These are phyloP conservation scores for Penicillium paxilli DNA, from an alignment of 495 filamentous ascomycete species.

Conservation along the genomic window DNA sequence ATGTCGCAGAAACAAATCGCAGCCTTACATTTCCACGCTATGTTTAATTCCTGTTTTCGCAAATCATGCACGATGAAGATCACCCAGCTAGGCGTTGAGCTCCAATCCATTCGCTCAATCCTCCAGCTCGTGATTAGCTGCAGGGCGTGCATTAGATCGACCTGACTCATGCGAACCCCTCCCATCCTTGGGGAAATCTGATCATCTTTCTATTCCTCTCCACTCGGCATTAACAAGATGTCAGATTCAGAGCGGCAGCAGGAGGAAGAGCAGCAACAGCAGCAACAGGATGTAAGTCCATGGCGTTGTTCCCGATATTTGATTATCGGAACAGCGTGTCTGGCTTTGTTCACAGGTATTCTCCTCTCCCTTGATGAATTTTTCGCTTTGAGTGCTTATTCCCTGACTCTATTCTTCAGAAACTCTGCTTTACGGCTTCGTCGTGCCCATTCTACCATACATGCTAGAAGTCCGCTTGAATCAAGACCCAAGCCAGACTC, in stretches of 20 bases:
- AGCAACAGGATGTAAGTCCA: not conserved
- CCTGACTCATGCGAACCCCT: not conserved
- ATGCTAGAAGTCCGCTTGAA: constrained; percentile 25
- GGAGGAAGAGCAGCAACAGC: no score
- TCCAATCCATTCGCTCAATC: not conserved
- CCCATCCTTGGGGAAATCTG: not conserved
- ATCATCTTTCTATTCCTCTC: not conserved
- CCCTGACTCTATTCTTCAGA: not conserved
- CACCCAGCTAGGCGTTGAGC: not conserved
- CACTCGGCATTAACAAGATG: not conserved
- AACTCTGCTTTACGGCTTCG: constrained; percentile 25
- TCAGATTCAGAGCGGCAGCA: not conserved
- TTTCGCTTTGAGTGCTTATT: not conserved
- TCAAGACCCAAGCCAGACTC: constrained; percentile 9
- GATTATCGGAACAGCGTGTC: not conserved
- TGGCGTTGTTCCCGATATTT: not conserved
- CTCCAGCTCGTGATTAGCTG: not conserved
- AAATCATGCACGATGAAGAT: not conserved
- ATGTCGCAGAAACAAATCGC: no score
- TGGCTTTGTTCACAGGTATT: not conserved
- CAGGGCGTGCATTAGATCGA: not conserved
- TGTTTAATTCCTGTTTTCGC: not conserved
- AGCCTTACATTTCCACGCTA: not conserved
- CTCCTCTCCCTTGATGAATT: not conserved
- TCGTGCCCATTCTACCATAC: constrained; percentile 27